phyloP scores from a whole-genome alignment of 331 rosid species.

The Arachis monticola region DNA sequence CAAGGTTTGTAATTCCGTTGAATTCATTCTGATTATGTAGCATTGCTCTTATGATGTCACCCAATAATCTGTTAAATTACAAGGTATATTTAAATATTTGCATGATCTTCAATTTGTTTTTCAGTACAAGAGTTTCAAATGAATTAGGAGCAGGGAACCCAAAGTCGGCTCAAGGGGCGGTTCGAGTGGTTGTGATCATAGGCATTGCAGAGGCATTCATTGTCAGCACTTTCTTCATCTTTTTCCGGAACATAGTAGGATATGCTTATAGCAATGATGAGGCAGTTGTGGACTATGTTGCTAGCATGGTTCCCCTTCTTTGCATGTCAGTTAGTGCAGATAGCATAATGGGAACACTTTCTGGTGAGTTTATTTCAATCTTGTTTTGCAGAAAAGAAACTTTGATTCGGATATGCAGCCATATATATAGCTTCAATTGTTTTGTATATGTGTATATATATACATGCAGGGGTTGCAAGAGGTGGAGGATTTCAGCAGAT shows the following conservation, averaged over 20 bases:
- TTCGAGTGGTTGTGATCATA: slow-evolving; percentile 45
- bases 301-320: slow-evolving; percentile 60
- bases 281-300: slow-evolving; percentile 52
- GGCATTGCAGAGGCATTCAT: slow-evolving; percentile 46
- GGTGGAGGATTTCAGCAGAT: slow-evolving; percentile 62
- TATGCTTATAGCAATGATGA: slow-evolving; percentile 62
- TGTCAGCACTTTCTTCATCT: slow-evolving; percentile 45
- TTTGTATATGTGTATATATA: not conserved
- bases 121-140: slow-evolving; percentile 72
- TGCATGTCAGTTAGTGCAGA: slow-evolving; percentile 54
- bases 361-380: slow-evolving; percentile 44
- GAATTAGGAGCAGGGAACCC: slow-evolving; percentile 69
- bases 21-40: not conserved
- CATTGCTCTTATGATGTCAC: not conserved
- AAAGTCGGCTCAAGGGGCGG: slow-evolving; percentile 49
- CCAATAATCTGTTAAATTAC: not conserved
- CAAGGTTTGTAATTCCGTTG: slow-evolving; percentile 46
- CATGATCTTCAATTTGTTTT: not conserved
- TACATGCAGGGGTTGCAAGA: slow-evolving; percentile 50
- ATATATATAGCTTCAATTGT: not conserved
- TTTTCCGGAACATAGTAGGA: slow-evolving; percentile 46
- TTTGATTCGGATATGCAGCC: not conserved
- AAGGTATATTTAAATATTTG: not conserved
- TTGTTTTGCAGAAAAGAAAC: not conserved
- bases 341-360: slow-evolving; percentile 54